phyloP scores from a whole-genome alignment of 2,329 filamentous ascomycete genomes.

The Aspergillus japonicus region DNA sequence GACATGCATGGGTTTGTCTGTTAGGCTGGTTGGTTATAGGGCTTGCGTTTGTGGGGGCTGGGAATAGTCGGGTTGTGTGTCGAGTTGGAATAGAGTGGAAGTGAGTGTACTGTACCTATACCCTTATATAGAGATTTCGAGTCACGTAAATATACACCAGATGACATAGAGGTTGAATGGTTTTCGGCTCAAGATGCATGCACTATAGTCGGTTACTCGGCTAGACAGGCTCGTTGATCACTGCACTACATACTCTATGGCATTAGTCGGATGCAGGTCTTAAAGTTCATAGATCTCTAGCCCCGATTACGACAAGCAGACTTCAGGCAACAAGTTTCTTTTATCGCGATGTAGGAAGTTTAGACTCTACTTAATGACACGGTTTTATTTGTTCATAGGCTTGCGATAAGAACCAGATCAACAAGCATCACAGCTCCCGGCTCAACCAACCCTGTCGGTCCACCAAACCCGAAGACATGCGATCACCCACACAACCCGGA shows the following conservation, averaged over 20 bases:
- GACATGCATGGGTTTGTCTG: neutral
- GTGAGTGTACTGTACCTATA: no score
- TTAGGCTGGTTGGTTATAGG: neutral
- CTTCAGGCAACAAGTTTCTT: neutral
- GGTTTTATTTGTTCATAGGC: neutral
- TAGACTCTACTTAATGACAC: neutral
- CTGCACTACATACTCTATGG: no score
- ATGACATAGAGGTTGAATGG: neutral
- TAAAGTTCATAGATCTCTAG: neutral
- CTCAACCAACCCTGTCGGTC: neutral
- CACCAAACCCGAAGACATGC: conserved; percentile 6
- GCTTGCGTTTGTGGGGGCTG: neutral
- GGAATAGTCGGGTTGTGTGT: neutral
- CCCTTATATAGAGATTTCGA: no score
- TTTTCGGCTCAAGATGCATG: neutral
- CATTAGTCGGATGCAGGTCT: no score
- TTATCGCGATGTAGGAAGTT: neutral
- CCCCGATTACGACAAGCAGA: neutral
- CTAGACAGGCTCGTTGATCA: no score
- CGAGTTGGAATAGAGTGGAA: neutral
- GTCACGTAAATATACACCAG: no score
- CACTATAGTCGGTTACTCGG: no score
- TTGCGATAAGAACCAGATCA: conserved; percentile 2
- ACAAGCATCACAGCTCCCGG: neutral
- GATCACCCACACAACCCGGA: conserved; percentile 9